Evolutionary conservation across 2,329 filamentous ascomycete genomes (phyloP).

Genomic region (Neonectria hederae): DNA sequence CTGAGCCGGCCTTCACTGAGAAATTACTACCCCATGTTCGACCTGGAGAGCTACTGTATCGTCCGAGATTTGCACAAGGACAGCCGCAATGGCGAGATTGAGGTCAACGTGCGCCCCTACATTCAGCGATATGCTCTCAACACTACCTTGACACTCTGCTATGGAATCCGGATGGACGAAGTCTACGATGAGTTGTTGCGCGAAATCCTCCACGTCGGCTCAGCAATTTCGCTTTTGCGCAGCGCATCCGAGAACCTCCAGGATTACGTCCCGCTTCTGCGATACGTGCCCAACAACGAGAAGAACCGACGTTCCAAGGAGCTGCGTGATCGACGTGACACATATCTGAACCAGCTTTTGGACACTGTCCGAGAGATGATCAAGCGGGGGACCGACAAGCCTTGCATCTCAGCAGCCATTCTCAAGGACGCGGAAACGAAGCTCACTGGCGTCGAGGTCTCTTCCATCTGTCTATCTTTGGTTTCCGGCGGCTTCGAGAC

Average conservation of each 20-base stretch:
- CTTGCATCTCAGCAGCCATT: slow-evolving; percentile 63
- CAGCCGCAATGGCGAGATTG: slow-evolving; percentile 51
- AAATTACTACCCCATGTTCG: slow-evolving; percentile 62
- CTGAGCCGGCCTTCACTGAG: slow-evolving; percentile 56
- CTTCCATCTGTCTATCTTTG: slow-evolving; percentile 61
- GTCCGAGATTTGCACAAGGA: slow-evolving; percentile 57
- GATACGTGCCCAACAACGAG: slow-evolving; percentile 62
- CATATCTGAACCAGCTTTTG: slow-evolving; percentile 59
- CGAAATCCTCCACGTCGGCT: slow-evolving; percentile 63
- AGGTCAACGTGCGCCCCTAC: slow-evolving; percentile 59
- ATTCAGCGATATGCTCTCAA: slow-evolving; percentile 64
- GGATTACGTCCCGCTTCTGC: slow-evolving; percentile 61
- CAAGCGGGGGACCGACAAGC: slow-evolving; percentile 58
- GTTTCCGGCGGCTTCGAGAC: slow-evolving; percentile 65
- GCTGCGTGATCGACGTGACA: slow-evolving; percentile 57
- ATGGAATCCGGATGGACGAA: slow-evolving; percentile 64
- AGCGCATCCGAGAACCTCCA: slow-evolving; percentile 63
- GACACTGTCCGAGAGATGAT: slow-evolving; percentile 54
- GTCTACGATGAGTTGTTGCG: slow-evolving; percentile 61
- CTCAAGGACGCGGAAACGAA: slow-evolving; percentile 64
- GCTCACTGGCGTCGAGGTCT: slow-evolving; percentile 61
- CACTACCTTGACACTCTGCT: slow-evolving; percentile 63
- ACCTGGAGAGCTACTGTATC: slow-evolving; percentile 62
- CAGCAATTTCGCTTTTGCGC: slow-evolving; percentile 59
- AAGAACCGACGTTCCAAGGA: slow-evolving; percentile 59